Percentiles rank a stretch among this genome's conserved stretches.
These are phyloP conservation scores for Pseudocercospora fuligena DNA, from an alignment of 2,329 filamentous ascomycete species.

Conservation along the genomic window DNA sequence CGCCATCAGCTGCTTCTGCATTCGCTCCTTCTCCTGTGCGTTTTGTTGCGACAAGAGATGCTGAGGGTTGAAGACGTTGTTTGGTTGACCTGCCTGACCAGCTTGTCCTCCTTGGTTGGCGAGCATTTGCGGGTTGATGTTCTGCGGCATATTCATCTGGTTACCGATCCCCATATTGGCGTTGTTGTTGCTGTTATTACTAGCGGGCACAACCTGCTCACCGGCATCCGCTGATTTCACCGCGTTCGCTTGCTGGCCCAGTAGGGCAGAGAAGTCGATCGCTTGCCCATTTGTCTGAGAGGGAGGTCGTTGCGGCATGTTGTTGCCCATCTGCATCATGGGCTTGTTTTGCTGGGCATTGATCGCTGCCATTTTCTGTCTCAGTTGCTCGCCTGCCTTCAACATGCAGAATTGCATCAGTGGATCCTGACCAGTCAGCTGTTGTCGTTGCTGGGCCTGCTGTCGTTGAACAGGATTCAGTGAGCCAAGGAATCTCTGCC, in stretches of 20 bases:
- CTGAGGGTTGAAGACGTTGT: slow-evolving; percentile 38
- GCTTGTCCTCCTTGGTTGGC: slow-evolving; percentile 34
- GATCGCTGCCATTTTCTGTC: slow-evolving; percentile 8
- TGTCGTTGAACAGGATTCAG: slow-evolving; percentile 31
- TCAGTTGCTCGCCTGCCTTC: slow-evolving; percentile 25
- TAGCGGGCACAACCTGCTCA: slow-evolving; percentile 67
- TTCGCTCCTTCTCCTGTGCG: slow-evolving; percentile 49
- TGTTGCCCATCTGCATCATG: slow-evolving; percentile 44
- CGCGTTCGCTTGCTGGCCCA: slow-evolving; percentile 66
- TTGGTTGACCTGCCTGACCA: slow-evolving; percentile 23
- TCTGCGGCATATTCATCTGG: slow-evolving; percentile 35
- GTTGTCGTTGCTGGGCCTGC: slow-evolving; percentile 18
- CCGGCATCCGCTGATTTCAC: slow-evolving; percentile 65
- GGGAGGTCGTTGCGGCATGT: slow-evolving; percentile 41
- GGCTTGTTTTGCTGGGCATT: slow-evolving; percentile 19
- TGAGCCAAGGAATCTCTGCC: slow-evolving; percentile 28
- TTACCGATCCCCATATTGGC: slow-evolving; percentile 39
- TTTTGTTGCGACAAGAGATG: slow-evolving; percentile 44
- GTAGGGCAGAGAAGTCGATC: slow-evolving; percentile 60
- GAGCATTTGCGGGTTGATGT: slow-evolving; percentile 44
- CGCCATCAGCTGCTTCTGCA: slow-evolving; percentile 45
- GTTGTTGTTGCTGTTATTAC: slow-evolving; percentile 53
- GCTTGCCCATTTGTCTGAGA: slow-evolving; percentile 40
- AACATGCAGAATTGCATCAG: slow-evolving; percentile 29
- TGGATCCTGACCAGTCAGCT: slow-evolving; percentile 29